These are phyloP conservation scores for Dimargaris verticillata DNA, from an alignment of 192 early-diverging fungal genomes.

Conservation along the genomic window DNA sequence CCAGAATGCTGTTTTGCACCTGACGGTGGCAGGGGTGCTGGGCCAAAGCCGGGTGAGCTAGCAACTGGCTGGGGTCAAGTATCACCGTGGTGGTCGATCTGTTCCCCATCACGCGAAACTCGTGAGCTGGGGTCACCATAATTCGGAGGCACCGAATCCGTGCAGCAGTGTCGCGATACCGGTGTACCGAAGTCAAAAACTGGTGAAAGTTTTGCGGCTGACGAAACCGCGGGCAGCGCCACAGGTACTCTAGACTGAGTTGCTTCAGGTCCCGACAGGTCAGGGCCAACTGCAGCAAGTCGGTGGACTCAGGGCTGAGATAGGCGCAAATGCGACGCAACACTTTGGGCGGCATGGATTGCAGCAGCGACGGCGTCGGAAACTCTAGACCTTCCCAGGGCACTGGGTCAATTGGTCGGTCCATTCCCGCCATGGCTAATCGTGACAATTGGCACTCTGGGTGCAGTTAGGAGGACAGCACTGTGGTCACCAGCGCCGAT, in stretches of 20 bases:
- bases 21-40: background rate
- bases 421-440: background rate
- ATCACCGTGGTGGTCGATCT: too few species aligned
- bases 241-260: background rate
- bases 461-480: too few species aligned
- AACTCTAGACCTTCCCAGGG: background rate
- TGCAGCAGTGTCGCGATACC: background rate
- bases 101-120: background rate
- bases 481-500: too few species aligned
- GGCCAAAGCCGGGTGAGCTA: background rate
- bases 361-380: background rate
- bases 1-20: background rate
- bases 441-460: too few species aligned
- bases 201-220: background rate
- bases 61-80: background rate
- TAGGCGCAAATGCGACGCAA: constrained; percentile 5
- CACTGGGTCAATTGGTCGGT: background rate
- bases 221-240: background rate
- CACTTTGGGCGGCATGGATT: background rate
- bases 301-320: background rate
- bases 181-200: background rate
- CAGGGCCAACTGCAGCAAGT: background rate
- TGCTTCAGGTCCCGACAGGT: background rate
- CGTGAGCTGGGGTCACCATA: background rate
- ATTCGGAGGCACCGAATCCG: background rate